A percentile compares a stretch with the other conserved stretches of the same genome.
phyloP scores from a whole-genome alignment of 345 rosid genomes.

The Hibiscus syriacus region DNA sequence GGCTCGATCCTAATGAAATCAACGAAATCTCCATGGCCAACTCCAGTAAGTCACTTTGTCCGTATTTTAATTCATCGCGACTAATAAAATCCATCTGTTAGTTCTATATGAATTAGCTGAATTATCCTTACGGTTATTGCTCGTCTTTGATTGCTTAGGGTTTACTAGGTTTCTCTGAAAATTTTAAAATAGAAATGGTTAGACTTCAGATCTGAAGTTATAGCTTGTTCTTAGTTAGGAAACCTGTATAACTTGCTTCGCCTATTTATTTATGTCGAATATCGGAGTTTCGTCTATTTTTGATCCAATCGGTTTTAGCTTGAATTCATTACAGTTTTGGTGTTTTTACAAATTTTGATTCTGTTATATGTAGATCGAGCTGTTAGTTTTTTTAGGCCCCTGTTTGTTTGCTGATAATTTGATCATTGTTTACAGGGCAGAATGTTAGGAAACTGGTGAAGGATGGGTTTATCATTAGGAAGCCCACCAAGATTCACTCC shows the following conservation, averaged over 20 bases:
- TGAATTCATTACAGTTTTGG: neutral
- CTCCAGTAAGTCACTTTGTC: slow-evolving; percentile 34
- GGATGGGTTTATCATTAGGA: slow-evolving; percentile 73
- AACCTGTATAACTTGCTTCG: neutral
- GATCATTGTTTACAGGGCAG: slow-evolving; percentile 40
- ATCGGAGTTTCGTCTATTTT: neutral
- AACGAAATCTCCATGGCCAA: slow-evolving; percentile 72
- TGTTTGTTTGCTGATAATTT: neutral
- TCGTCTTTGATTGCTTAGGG: neutral
- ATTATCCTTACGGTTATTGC: neutral
- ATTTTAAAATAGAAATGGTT: neutral
- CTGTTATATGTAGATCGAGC: neutral
- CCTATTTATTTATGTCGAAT: neutral
- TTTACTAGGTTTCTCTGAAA: neutral
- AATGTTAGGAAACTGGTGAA: slow-evolving; percentile 71
- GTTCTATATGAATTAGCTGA: neutral
- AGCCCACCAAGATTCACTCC: slow-evolving; percentile 74
- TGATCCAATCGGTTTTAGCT: neutral
- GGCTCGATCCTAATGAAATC: slow-evolving; percentile 67
- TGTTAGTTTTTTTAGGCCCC: neutral
- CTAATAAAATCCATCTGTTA: neutral
- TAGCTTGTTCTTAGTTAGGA: neutral
- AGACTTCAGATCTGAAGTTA: neutral
- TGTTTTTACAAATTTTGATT: neutral
- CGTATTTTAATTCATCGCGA: neutral